These are phyloP conservation scores for Bifiguratus adelaidae DNA, from an alignment of 192 early-diverging fungal species.

Conservation along the genomic window DNA sequence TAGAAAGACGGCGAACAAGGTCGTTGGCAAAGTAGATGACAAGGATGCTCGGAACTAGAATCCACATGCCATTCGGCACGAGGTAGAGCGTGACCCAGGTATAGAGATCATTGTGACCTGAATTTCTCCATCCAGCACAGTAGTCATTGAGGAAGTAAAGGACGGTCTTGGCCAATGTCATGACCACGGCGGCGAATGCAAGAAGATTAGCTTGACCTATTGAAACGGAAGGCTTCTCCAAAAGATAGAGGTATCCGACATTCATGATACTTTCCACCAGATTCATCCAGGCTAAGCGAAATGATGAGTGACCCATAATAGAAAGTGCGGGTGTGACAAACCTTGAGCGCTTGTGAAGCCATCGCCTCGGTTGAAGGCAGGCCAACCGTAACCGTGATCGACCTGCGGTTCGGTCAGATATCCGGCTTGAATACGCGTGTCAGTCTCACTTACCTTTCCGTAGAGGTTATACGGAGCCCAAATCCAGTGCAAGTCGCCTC, in stretches of 20 bases:
- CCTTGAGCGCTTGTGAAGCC: constrained; percentile 23
- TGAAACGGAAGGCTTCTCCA: neutral
- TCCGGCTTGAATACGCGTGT: neutral
- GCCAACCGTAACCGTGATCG: constrained; percentile 18
- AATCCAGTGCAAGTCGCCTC: constrained; percentile 11
- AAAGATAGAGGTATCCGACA: constrained; percentile 5
- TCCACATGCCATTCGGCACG: constrained; percentile 21
- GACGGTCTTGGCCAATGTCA: constrained; percentile 17
- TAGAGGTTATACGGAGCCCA: constrained; percentile 22
- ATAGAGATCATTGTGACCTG: constrained; percentile 8
- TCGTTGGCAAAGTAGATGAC: constrained; percentile 1
- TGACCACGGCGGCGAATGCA: constrained; percentile 11
- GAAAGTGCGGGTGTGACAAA: neutral
- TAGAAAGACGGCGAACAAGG: neutral
- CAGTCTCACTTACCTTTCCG: constrained; percentile 9
- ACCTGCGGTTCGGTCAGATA: constrained; percentile 1
- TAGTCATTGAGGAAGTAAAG: constrained; percentile 18
- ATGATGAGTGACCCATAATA: neutral
- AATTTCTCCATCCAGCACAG: constrained; percentile 14
- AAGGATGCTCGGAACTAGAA: constrained; percentile 13
- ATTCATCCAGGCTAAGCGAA: constrained; percentile 9
- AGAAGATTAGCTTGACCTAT: constrained; percentile 9
- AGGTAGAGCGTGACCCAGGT: constrained; percentile 9
- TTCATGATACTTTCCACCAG: constrained; percentile 13
- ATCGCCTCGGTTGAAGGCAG: constrained; percentile 11